These are phyloP conservation scores for Spatholobus suberectus DNA, from an alignment of 306 rosid species.

Conservation along the genomic window DNA sequence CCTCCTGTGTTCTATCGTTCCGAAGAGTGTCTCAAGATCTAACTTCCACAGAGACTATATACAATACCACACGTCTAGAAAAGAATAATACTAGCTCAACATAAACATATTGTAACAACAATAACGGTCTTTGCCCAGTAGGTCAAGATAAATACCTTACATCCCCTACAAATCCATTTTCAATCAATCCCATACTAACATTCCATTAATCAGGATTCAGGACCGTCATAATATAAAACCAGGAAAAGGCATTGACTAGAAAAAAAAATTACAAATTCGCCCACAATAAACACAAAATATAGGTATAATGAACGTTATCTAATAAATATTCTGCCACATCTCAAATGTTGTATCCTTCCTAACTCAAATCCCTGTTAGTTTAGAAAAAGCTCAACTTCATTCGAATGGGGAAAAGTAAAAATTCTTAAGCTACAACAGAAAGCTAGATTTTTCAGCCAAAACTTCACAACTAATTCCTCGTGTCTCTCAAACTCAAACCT, in stretches of 20 bases:
- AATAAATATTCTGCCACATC: slow-evolving; percentile 43
- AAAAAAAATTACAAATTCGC: slow-evolving; percentile 23
- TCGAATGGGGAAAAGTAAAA: slow-evolving; percentile 10
- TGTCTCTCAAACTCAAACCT: slow-evolving; percentile 61
- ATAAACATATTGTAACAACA: too few relatives aligned
- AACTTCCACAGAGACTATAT: background rate
- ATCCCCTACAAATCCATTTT: slow-evolving; percentile 3
- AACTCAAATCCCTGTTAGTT: slow-evolving; percentile 47
- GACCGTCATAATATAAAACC: too few relatives aligned
- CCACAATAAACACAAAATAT: slow-evolving; percentile 28
- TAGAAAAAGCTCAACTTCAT: slow-evolving; percentile 48
- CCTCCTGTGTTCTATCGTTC: background rate
- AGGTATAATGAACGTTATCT: slow-evolving; percentile 40
- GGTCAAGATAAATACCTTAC: background rate
- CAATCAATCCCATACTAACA: background rate
- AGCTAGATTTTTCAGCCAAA: slow-evolving; percentile 53
- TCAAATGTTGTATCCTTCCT: slow-evolving; percentile 45
- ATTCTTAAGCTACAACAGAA: slow-evolving; percentile 66
- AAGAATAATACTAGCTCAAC: background rate
- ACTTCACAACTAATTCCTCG: slow-evolving; percentile 51
- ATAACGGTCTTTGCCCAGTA: too few relatives aligned
- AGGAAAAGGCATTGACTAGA: background rate
- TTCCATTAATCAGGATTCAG: background rate
- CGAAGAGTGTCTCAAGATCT: background rate
- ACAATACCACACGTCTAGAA: too few relatives aligned